Percentiles rank a stretch among this genome's conserved stretches.
These are phyloP conservation scores for Spathaspora boniae DNA, from an alignment of 805 yeast genomes.

Conservation along the genomic window DNA sequence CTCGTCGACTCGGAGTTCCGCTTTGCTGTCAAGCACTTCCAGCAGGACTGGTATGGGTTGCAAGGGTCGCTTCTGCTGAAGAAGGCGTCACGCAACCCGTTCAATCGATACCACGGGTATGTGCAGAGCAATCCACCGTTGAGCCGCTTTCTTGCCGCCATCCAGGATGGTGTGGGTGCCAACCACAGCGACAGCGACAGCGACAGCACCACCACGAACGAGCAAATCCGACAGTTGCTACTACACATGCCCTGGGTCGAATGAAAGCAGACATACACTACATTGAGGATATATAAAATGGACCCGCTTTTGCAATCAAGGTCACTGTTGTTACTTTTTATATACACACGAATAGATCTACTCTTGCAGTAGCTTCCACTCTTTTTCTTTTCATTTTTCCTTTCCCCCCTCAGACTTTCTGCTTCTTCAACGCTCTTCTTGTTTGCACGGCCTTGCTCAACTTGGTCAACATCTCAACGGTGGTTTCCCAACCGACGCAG, in stretches of 20 bases:
- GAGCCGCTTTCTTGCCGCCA: constrained; percentile 12
- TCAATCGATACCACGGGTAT: constrained; percentile 40
- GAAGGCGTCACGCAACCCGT: constrained; percentile 57
- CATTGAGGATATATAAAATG: constrained; percentile 2
- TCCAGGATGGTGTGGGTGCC: constrained; percentile 7
- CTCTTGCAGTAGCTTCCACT: neutral
- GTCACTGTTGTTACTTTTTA: too few relatives aligned
- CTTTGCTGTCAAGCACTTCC: constrained; percentile 53
- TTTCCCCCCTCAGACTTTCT: constrained; percentile 2
- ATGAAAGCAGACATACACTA: too few relatives aligned
- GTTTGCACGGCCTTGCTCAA: constrained; percentile 79
- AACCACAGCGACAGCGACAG: too few relatives aligned
- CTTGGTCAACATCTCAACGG: constrained; percentile 73
- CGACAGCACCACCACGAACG: too few relatives aligned
- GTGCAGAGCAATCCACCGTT: constrained; percentile 19
- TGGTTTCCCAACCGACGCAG: constrained; percentile 89
- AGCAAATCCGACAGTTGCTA: constrained; percentile 9
- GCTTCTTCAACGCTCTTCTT: constrained; percentile 53
- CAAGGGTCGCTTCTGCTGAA: constrained; percentile 43
- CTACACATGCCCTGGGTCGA: constrained; percentile 9
- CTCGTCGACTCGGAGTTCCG: constrained; percentile 46
- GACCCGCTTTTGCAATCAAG: too few relatives aligned
- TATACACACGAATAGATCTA: neutral
- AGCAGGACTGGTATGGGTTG: constrained; percentile 57
- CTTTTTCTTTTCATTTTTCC: constrained; percentile 3